Percentiles rank a stretch among this genome's conserved stretches.
phyloP scores from a whole-genome alignment of 2,329 filamentous ascomycete genomes.

The Phyllosticta capitalensis region DNA sequence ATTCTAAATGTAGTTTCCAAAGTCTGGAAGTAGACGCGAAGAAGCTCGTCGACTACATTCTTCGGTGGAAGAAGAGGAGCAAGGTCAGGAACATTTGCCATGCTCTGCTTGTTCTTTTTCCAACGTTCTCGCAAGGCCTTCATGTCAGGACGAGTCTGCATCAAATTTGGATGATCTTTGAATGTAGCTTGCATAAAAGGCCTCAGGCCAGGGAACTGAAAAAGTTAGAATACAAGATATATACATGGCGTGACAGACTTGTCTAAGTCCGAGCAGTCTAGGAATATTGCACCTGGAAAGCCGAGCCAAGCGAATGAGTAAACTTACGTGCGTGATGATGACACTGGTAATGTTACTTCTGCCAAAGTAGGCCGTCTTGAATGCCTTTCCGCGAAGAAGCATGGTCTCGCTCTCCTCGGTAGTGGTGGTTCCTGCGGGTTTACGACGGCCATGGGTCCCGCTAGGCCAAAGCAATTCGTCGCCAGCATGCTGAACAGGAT shows the following conservation, averaged over 20 bases:
- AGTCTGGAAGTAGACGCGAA: slow-evolving; percentile 6
- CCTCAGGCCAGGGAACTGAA: slow-evolving; percentile 28
- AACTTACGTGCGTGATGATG: slow-evolving; percentile 24
- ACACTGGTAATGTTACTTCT: slow-evolving; percentile 30
- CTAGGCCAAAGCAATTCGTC: slow-evolving; percentile 9
- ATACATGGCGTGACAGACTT: background rate
- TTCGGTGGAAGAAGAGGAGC: slow-evolving; percentile 2
- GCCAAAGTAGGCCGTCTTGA: slow-evolving; percentile 38
- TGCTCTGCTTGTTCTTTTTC: slow-evolving; percentile 2
- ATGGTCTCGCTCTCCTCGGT: slow-evolving; percentile 24
- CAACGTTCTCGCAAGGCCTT: slow-evolving; percentile 18
- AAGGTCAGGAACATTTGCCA: background rate
- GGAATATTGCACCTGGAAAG: background rate
- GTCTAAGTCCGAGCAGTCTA: background rate
- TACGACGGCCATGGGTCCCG: slow-evolving; percentile 12
- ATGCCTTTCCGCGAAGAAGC: slow-evolving; percentile 34
- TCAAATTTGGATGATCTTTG: slow-evolving; percentile 20
- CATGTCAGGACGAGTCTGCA: slow-evolving; percentile 24
- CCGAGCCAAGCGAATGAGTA: background rate
- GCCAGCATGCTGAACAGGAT: slow-evolving; percentile 9
- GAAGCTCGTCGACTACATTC: slow-evolving; percentile 2
- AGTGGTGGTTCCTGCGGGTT: background rate
- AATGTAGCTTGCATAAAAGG: slow-evolving; percentile 14
- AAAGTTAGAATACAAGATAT: slow-evolving; percentile 6
- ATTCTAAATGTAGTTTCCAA: slow-evolving; percentile 11